Conservation (phyloP, 2,329 filamentous ascomycete species). For the Leptographium radiaticola region DNA sequence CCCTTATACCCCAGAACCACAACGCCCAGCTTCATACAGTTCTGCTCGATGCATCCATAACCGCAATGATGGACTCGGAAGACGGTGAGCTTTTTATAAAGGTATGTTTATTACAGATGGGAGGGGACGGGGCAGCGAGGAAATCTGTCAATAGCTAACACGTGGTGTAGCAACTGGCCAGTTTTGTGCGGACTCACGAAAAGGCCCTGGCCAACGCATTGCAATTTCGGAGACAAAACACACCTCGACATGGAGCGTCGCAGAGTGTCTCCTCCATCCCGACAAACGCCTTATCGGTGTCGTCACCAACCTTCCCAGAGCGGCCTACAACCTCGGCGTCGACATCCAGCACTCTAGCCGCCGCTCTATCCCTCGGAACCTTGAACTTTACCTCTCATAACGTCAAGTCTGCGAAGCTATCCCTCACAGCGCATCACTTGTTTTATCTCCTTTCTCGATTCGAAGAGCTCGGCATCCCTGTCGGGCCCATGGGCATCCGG, state of each 20-base stretch:
- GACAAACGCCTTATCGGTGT: constrained; percentile 25
- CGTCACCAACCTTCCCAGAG: constrained; percentile 44
- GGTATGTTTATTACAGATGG: constrained; percentile 27
- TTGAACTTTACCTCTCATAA: constrained; percentile 74
- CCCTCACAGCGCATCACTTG: constrained; percentile 87
- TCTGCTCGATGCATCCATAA: constrained; percentile 32
- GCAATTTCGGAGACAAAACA: constrained; percentile 64
- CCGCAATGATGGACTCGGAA: constrained; percentile 67
- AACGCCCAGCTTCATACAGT: constrained; percentile 9
- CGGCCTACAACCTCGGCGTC: constrained; percentile 54
- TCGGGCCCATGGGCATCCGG: constrained; percentile 92
- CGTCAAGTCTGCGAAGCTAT: constrained; percentile 81
- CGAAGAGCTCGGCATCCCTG: constrained; percentile 78
- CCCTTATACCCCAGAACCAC: neutral
- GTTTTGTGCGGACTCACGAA: constrained; percentile 94
- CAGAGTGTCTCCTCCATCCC: constrained; percentile 49
- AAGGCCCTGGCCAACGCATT: constrained; percentile 93
- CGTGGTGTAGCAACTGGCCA: constrained; percentile 64
- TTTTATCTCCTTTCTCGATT: constrained; percentile 94
- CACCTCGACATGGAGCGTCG: constrained; percentile 54
- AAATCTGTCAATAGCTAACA: constrained; percentile 1
- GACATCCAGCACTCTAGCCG: constrained; percentile 62
- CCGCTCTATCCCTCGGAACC: constrained; percentile 75
- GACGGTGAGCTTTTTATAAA: constrained; percentile 84
- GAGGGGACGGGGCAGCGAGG: no score